Evolutionary conservation across 495 filamentous ascomycete genomes (phyloP).

Genomic region (Podospora pseudocomata): DNA sequence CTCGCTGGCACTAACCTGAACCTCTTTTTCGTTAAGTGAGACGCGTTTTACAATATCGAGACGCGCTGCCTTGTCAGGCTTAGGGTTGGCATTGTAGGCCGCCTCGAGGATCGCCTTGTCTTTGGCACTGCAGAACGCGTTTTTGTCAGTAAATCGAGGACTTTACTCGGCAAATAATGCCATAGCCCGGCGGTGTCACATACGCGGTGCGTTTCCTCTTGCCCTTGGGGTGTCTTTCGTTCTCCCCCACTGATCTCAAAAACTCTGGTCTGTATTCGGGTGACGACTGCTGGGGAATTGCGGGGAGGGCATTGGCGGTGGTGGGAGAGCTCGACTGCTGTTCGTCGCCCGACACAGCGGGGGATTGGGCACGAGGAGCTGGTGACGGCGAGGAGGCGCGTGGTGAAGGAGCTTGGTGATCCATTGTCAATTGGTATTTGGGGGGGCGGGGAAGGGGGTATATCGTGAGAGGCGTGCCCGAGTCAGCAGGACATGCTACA

Average conservation of each 20-base stretch:
- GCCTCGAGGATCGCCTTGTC: slow-evolving; percentile 89
- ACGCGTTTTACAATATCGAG: slow-evolving; percentile 79
- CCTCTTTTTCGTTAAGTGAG: slow-evolving; percentile 91
- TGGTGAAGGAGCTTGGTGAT: slow-evolving; percentile 12
- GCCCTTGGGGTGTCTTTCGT: slow-evolving; percentile 43
- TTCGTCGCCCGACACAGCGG: background rate
- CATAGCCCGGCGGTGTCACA: slow-evolving; percentile 27
- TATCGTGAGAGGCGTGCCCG: background rate
- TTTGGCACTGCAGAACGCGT: slow-evolving; percentile 56
- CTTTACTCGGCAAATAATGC: background rate
- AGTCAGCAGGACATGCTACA: slow-evolving; percentile 1
- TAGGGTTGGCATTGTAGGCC: slow-evolving; percentile 79
- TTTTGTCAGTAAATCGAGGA: slow-evolving; percentile 13
- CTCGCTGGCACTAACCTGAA: slow-evolving; percentile 68
- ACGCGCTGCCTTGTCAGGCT: slow-evolving; percentile 88
- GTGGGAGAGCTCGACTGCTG: slow-evolving; percentile 21
- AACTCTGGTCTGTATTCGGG: slow-evolving; percentile 6
- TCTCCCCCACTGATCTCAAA: slow-evolving; percentile 11
- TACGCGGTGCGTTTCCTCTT: slow-evolving; percentile 56
- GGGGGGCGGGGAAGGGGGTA: background rate
- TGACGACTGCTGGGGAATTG: slow-evolving; percentile 8
- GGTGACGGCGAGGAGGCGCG: slow-evolving; percentile 14
- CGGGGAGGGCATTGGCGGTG: slow-evolving; percentile 10
- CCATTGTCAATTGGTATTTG: slow-evolving; percentile 11
- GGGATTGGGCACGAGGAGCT: slow-evolving; percentile 3